Percentiles rank a stretch among this genome's conserved stretches.
phyloP scores from a whole-genome alignment of 768 basidiomycete genomes.

The Suillus plorans region DNA sequence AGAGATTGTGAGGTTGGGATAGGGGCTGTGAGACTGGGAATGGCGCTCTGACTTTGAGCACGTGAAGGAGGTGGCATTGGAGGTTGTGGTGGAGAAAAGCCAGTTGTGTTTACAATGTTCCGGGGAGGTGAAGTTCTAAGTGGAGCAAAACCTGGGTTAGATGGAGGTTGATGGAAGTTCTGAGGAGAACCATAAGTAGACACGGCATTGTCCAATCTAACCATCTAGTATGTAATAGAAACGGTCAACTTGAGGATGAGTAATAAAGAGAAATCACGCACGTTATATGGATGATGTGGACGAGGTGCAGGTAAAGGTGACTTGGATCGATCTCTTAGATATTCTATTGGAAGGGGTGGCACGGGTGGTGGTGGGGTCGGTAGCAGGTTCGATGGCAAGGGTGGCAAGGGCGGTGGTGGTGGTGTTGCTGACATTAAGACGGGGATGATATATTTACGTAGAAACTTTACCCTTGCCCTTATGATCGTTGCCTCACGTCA shows the following conservation, averaged over 20 bases:
- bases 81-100: slow-evolving; percentile 21
- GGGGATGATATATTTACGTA: too few relatives aligned
- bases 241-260: neutral
- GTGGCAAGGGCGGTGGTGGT: too few relatives aligned
- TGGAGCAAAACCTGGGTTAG: slow-evolving; percentile 13
- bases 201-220: slow-evolving; percentile 56
- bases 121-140: slow-evolving; percentile 5
- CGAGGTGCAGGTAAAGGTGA: slow-evolving; percentile 63
- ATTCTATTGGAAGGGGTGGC: slow-evolving; percentile 48
- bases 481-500: too few relatives aligned
- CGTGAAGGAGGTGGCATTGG: slow-evolving; percentile 25
- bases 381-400: too few relatives aligned
- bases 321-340: slow-evolving; percentile 31
- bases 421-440: too few relatives aligned
- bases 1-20: slow-evolving; percentile 67
- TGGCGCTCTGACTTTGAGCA: slow-evolving; percentile 16
- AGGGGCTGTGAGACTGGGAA: slow-evolving; percentile 61
- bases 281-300: slow-evolving; percentile 66
- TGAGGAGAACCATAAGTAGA: slow-evolving; percentile 16
- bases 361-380: slow-evolving; percentile 44
- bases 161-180: slow-evolving; percentile 21
- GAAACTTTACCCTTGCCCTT: too few relatives aligned
- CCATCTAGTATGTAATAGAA: slow-evolving; percentile 50
- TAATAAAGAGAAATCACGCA: slow-evolving; percentile 32
- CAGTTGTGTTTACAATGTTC: slow-evolving; percentile 13